These are phyloP conservation scores for Metschnikowia rubicola DNA, from an alignment of 805 yeast genomes.

Conservation along the genomic window DNA sequence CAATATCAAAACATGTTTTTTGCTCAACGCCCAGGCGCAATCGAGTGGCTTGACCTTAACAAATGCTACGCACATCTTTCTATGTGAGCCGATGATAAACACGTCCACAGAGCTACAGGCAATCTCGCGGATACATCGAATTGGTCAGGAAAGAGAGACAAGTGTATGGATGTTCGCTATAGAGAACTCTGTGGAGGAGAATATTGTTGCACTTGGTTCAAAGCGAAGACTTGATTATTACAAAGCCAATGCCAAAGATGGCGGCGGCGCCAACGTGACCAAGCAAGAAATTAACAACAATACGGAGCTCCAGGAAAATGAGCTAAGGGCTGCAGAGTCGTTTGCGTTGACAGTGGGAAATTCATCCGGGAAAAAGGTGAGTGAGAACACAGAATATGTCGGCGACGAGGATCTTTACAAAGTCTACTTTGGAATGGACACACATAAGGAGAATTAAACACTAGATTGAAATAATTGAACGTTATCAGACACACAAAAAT, in stretches of 20 bases:
- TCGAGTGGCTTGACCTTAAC: conserved; percentile 88
- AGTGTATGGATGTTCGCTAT: conserved; percentile 92
- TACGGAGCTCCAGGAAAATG: conserved; percentile 9
- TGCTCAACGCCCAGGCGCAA: conserved; percentile 80
- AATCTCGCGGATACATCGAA: conserved; percentile 84
- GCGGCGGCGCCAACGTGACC: neutral
- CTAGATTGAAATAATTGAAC: neutral
- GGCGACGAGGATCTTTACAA: conserved; percentile 13
- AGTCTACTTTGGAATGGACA: conserved; percentile 14
- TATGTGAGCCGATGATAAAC: conserved; percentile 90
- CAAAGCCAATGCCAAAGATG: conserved; percentile 15
- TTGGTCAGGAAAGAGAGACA: conserved; percentile 80
- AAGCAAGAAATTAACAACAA: neutral
- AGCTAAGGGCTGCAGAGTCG: conserved; percentile 17
- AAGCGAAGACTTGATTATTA: conserved; percentile 50
- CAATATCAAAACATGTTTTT: conserved; percentile 70
- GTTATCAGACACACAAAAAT: conserved; percentile 33
- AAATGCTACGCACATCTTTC: conserved; percentile 87
- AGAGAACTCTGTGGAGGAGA: conserved; percentile 82
- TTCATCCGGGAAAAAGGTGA: conserved; percentile 2
- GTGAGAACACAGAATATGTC: conserved; percentile 12
- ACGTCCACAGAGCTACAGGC: conserved; percentile 89
- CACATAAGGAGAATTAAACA: neutral
- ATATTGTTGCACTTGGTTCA: conserved; percentile 68
- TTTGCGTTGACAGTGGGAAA: conserved; percentile 16